These are phyloP conservation scores for Tolypocladium album DNA, from an alignment of 2,329 filamentous ascomycete genomes.

Conservation along the genomic window DNA sequence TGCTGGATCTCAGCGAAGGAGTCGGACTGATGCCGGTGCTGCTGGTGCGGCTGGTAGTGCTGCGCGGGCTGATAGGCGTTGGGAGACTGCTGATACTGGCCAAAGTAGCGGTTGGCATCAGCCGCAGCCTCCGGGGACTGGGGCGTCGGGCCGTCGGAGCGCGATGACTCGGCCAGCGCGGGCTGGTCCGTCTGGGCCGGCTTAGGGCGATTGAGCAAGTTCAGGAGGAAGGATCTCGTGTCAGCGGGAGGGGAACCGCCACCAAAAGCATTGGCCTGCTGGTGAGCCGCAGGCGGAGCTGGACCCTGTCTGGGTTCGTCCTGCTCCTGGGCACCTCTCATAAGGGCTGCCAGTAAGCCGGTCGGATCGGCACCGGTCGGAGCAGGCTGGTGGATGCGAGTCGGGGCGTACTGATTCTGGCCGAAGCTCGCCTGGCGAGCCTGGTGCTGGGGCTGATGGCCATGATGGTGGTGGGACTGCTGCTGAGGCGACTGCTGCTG, in stretches of 20 bases:
- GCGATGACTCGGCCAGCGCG: conserved; percentile 28
- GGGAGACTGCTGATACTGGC: conserved; percentile 16
- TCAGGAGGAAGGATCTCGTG: conserved; percentile 77
- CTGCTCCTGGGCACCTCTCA: conserved; percentile 43
- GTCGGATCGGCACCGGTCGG: conserved; percentile 45
- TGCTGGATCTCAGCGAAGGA: conserved; percentile 14
- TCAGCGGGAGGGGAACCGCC: conserved; percentile 48
- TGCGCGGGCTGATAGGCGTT: conserved; percentile 14
- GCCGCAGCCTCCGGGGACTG: conserved; percentile 25
- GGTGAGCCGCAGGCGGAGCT: conserved; percentile 11
- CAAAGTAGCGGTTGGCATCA: conserved; percentile 17
- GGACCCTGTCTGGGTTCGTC: conserved; percentile 24
- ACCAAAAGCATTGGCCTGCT: conserved; percentile 28
- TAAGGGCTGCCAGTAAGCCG: conserved; percentile 48
- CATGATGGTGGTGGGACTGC: conserved; percentile 10
- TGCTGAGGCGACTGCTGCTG: conserved; percentile 13
- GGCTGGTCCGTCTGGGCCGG: conserved; percentile 46
- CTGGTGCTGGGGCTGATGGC: conserved; percentile 9
- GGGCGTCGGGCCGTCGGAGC: conserved; percentile 33
- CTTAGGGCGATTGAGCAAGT: conserved; percentile 72
- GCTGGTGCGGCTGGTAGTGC: conserved; percentile 13
- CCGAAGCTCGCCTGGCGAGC: conserved; percentile 9
- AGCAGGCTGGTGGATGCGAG: conserved; percentile 44
- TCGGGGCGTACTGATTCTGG: conserved; percentile 13
- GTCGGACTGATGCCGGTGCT: conserved; percentile 8